Evolutionary conservation across 768 basidiomycete species (phyloP), one percentile per base, ranked within the genome.

Genomic region (Kwoniella pini): DNA sequence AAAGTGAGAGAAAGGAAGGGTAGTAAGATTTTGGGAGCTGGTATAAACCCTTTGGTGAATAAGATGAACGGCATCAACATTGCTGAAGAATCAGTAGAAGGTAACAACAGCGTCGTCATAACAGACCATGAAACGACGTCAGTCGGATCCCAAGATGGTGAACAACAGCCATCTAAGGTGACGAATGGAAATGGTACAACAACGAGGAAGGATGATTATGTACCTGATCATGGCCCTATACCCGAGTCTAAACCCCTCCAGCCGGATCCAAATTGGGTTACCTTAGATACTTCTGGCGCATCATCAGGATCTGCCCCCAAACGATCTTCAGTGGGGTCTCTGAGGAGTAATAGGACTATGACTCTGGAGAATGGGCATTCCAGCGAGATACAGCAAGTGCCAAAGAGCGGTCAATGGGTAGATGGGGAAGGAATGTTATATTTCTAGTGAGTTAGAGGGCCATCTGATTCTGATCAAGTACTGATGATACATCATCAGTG

Each of bases 391-490:
- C 43, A 43, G 40, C 26, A 28, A n/a, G 27, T 27, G 30, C 36
- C 9, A 26, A 57, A 49, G 45, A 57, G 58, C 49, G 54, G 54
- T 12, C 62, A 46, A 0, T 78, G 75, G 75, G 48, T 66, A 4
- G 63, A 75, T 33, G 77, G 72, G n/a, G 65, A 77, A 42, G 75
- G 74, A 0, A 62, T 77, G 15, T 49, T 76, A 17, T 78, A 78
- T 54, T 62, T 71, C 54, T 78, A 76, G 70, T 78, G 48, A 70
- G 73, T 71, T 36, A 36, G 7, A n/a, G n/a, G 7, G 7, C 33
- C 33, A 36, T 36, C 33, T 36, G 7, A 36, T 36, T 15, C 15
- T 15, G 33, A 7, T 36, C 33, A 15, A 7, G 15, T 36, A 15
- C 33, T 36, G 33, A 36, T 7, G 7, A 36, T 15, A 7, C 15